A percentile compares a stretch with the other conserved stretches of the same genome.
Evolutionary conservation across 768 basidiomycete species (phyloP).

Genomic region (Postia placenta): DNA sequence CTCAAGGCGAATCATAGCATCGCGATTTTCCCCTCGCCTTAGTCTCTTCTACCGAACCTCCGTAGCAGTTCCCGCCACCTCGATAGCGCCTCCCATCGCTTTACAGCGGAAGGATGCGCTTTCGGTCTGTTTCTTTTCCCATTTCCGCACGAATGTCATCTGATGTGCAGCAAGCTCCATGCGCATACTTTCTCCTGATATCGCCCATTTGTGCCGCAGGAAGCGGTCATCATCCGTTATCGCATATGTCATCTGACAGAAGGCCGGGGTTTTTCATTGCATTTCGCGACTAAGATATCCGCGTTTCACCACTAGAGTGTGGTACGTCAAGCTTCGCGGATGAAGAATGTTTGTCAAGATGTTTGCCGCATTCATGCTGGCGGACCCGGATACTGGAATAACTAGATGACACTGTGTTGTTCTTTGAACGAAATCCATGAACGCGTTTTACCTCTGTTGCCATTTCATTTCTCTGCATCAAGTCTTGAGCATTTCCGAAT

Average conservation of each 20-base stretch:
- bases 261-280: conserved; percentile 1
- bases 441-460: too few relatives aligned
- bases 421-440: too few relatives aligned
- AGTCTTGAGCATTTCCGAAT: not conserved
- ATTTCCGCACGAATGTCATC: conserved; percentile 22
- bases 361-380: too few relatives aligned
- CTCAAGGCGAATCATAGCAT: not conserved
- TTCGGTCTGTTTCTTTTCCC: not conserved
- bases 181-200: conserved; percentile 9
- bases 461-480: too few relatives aligned
- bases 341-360: conserved; percentile 5
- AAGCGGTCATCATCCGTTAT: conserved; percentile 20
- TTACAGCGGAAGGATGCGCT: too few relatives aligned
- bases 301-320: conserved; percentile 6
- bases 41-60: not conserved
- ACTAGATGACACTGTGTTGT: too few relatives aligned
- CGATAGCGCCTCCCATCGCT: too few relatives aligned
- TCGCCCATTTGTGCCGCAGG: conserved; percentile 16
- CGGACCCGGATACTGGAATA: too few relatives aligned
- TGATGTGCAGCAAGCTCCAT: conserved; percentile 13
- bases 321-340: conserved; percentile 13
- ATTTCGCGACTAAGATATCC: conserved; percentile 2
- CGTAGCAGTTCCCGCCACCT: not conserved
- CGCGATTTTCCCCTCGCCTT: not conserved
- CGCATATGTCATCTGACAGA: conserved; percentile 22